Evolutionary conservation across 2,329 filamentous ascomycete species (phyloP), one percentile per base, ranked within the genome.

Genomic region (Penicillium palitans): DNA sequence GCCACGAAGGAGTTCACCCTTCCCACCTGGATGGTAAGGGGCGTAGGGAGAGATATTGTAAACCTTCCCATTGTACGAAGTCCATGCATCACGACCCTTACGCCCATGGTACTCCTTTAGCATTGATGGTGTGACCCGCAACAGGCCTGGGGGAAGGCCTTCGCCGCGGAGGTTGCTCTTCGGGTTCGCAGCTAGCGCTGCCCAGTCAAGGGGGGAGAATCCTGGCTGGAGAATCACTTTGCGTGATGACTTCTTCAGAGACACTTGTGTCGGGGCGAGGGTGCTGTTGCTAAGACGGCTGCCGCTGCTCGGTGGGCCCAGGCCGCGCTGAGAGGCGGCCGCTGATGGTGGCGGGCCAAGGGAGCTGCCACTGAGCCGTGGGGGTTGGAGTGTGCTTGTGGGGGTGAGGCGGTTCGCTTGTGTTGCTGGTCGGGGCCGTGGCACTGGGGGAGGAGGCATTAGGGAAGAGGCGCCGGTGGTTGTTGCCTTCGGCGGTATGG

Each of bases 191-290:
- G 86, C 84, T 1, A 96, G 84, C 6, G 89, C 87, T 13, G 95
- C 95, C 95, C 95, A 99, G 83, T 99, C 95, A 13, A 99, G 86
- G 0, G 95, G 93, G 2, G 91, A 96, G 79, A 93, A 93, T 33
- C 95, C 93, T 0, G 95, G 95, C n/a, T 87, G 84, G 5, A 99
- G 85, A 9, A 89, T 81, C 5, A 97, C 90, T 70, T 93, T 71
- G 19, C 72, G 70, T 5, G 66, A 72, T 15, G 73, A 61, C 52
- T 90, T 74, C 83, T 74, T 72, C 75, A 79, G 40, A 70, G 69
- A 55, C 76, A 82, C 29, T 75, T 74, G 46, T 7, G 69, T 67
- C 9, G 81, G 73, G 42, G 76, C 70, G 17, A 80, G 73, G 48
- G 76, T 77, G 64, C 75, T 75, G 65, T 70, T 75, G 61, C 69